These are phyloP conservation scores for Dioscorea cayenensis DNA, from an alignment of 116 monocot genomes.

Conservation along the genomic window DNA sequence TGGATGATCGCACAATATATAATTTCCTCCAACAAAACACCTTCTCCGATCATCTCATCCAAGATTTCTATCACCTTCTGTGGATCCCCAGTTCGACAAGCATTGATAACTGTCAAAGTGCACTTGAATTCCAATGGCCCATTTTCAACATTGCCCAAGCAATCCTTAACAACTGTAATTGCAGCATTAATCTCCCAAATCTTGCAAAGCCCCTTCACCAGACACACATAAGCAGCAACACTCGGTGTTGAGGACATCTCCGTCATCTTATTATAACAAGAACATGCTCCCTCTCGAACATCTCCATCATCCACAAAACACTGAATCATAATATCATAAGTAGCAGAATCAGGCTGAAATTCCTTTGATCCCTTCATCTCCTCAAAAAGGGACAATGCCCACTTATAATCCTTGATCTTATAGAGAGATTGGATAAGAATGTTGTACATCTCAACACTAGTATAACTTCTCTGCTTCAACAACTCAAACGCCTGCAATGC, in stretches of 20 bases:
- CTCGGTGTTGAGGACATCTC: slow-evolving; percentile 57
- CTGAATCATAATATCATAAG: slow-evolving; percentile 63
- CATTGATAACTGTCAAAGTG: slow-evolving; percentile 58
- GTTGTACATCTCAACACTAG: slow-evolving; percentile 62
- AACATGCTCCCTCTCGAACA: slow-evolving; percentile 50
- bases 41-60: slow-evolving; percentile 70
- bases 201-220: slow-evolving; percentile 70
- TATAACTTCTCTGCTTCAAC: slow-evolving; percentile 52
- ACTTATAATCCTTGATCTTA: slow-evolving; percentile 39
- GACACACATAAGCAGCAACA: slow-evolving; percentile 52
- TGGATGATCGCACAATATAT: slow-evolving; percentile 73
- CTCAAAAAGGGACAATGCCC: slow-evolving; percentile 49
- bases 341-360: slow-evolving; percentile 47
- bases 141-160: slow-evolving; percentile 65
- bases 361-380: slow-evolving; percentile 45
- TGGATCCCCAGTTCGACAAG: slow-evolving; percentile 42
- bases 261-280: slow-evolving; percentile 64
- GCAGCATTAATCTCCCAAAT: slow-evolving; percentile 67
- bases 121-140: slow-evolving; percentile 95
- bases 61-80: slow-evolving; percentile 64
- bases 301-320: slow-evolving; percentile 61
- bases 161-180: slow-evolving; percentile 71
- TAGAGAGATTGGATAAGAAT: slow-evolving; percentile 61
- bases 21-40: slow-evolving; percentile 47
- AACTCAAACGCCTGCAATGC: slow-evolving; percentile 54